Conservation (phyloP, 805 yeast genomes). For the Starmerella floricola region DNA sequence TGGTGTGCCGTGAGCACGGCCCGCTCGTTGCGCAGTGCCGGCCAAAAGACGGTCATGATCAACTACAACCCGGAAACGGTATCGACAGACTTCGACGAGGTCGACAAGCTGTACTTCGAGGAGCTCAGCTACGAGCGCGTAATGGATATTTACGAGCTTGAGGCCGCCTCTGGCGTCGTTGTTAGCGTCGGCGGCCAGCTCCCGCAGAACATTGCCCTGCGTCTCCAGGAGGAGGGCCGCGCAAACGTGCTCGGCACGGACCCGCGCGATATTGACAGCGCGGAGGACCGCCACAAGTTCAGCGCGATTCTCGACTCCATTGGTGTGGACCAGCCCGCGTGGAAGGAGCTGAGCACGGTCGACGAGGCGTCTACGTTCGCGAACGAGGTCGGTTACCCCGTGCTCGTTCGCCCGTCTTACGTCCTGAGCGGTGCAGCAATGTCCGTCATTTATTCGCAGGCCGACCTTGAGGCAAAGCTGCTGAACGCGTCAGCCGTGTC, state of each 20-base stretch:
- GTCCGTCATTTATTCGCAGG: constrained; percentile 75
- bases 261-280: constrained; percentile 90
- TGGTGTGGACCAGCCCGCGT: constrained; percentile 89
- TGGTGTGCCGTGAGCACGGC: constrained; percentile 99
- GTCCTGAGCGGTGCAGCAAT: constrained; percentile 97
- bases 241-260: constrained; percentile 87
- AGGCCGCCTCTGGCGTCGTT: constrained; percentile 77
- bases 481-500: constrained; percentile 85
- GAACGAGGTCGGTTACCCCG: constrained; percentile 80
- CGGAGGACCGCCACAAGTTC: constrained; percentile 97
- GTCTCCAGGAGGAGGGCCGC: constrained; percentile 49
- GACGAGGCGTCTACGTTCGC: constrained; percentile 81
- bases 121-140: constrained; percentile 92
- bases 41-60: constrained; percentile 86
- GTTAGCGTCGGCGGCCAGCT: constrained; percentile 97
- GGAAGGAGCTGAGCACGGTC: constrained; percentile 88
- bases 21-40: constrained; percentile 76
- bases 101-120: constrained; percentile 91
- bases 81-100: constrained; percentile 96
- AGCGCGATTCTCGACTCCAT: constrained; percentile 87
- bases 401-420: constrained; percentile 92
- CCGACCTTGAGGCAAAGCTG: constrained; percentile 70
- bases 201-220: constrained; percentile 91
- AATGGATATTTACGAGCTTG: constrained; percentile 91
- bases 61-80: constrained; percentile 98